phyloP scores from a whole-genome alignment of 2,329 filamentous ascomycete genomes.

The Tolypocladium amazonense region DNA sequence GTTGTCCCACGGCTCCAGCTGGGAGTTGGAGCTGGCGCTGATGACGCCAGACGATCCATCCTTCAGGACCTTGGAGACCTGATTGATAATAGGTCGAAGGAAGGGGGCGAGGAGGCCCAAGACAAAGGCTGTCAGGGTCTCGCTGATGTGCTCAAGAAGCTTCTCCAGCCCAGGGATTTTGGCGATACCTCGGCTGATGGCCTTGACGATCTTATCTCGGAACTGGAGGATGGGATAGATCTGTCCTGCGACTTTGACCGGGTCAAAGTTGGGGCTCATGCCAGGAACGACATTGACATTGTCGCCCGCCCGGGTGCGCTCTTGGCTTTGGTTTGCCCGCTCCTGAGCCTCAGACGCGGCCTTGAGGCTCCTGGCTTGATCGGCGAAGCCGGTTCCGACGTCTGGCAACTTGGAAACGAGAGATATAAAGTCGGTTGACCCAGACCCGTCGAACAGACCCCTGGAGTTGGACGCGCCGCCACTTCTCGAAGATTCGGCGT shows the following conservation, averaged over 20 bases:
- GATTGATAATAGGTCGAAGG: slow-evolving; percentile 80
- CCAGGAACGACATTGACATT: slow-evolving; percentile 57
- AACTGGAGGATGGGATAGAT: slow-evolving; percentile 95
- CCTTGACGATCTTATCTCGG: slow-evolving; percentile 84
- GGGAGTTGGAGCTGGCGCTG: slow-evolving; percentile 57
- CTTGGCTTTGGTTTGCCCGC: slow-evolving; percentile 43
- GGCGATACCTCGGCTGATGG: slow-evolving; percentile 73
- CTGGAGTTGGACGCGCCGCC: slow-evolving; percentile 25
- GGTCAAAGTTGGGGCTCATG: slow-evolving; percentile 67
- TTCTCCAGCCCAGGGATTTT: slow-evolving; percentile 87
- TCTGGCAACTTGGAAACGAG: slow-evolving; percentile 68
- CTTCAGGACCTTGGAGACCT: slow-evolving; percentile 76
- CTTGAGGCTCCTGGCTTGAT: slow-evolving; percentile 54
- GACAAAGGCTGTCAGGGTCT: slow-evolving; percentile 85
- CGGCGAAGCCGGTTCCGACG: slow-evolving; percentile 53
- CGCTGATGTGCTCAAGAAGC: slow-evolving; percentile 87
- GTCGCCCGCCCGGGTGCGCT: slow-evolving; percentile 22
- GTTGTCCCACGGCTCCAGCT: slow-evolving; percentile 73
- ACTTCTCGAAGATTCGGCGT: slow-evolving; percentile 44
- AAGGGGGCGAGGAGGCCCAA: slow-evolving; percentile 86
- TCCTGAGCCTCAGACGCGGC: slow-evolving; percentile 52
- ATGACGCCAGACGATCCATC: slow-evolving; percentile 68
- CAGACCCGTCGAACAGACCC: slow-evolving; percentile 30
- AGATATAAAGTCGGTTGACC: slow-evolving; percentile 51
- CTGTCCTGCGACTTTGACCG: slow-evolving; percentile 62